A percentile compares a stretch with the other conserved stretches of the same genome.
Conservation (phyloP, 2,329 filamentous ascomycete species). For the Colletotrichum sp. region DNA sequence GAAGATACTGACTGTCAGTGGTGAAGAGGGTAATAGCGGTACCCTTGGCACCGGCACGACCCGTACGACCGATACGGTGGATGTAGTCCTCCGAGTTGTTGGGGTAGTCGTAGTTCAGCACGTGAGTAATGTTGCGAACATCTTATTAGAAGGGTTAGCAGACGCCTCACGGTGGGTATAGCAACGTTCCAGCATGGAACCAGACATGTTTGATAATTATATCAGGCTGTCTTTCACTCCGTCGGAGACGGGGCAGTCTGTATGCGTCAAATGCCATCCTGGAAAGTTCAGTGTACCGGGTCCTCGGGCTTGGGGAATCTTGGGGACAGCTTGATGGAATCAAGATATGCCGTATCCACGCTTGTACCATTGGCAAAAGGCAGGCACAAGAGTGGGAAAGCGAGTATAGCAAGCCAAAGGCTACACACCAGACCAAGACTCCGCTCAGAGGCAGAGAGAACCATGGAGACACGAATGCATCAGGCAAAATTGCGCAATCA, state of each 20-base stretch:
- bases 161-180: conserved; percentile 59
- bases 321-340: conserved; percentile 73
- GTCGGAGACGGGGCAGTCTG: conserved; percentile 63
- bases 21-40: conserved; percentile 99
- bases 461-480: conserved; percentile 83
- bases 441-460: conserved; percentile 72
- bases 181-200: conserved; percentile 67
- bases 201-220: conserved; percentile 52
- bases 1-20: conserved; percentile 85
- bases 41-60: conserved; percentile 91
- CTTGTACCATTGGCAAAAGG: conserved; percentile 69
- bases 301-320: conserved; percentile 64
- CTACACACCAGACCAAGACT: conserved; percentile 86
- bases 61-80: conserved; percentile 94
- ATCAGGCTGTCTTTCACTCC: conserved; percentile 61
- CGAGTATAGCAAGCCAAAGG: conserved; percentile 70
- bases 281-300: conserved; percentile 57
- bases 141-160: conserved; percentile 88
- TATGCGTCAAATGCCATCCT: conserved; percentile 63
- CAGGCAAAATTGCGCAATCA: conserved; percentile 92
- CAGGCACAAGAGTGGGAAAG: conserved; percentile 77
- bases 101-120: conserved; percentile 99
- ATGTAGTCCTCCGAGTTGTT: conserved; percentile 99
- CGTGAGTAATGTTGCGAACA: conserved; percentile 99
- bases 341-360: conserved; percentile 81